Conservation (phyloP, 1,139 yeast species). For the Blastobotrys serpentis region DNA sequence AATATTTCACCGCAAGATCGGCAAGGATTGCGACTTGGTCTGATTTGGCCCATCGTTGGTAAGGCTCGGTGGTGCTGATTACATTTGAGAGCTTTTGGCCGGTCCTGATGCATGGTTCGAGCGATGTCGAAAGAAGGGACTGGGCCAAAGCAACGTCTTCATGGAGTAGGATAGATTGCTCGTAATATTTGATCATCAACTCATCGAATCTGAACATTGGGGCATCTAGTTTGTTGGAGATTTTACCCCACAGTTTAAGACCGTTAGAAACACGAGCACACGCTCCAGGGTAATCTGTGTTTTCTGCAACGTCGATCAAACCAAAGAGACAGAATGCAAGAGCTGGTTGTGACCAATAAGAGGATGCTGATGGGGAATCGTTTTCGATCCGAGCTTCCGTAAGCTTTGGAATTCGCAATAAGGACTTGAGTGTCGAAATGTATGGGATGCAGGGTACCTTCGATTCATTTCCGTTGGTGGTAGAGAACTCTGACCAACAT, state of each 20-base stretch:
- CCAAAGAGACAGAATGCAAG: constrained; percentile 33
- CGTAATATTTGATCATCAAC: constrained; percentile 1
- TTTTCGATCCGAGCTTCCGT: constrained; percentile 21
- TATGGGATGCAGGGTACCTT: constrained; percentile 32
- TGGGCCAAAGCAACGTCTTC: constrained; percentile 8
- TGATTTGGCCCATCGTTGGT: constrained; percentile 1
- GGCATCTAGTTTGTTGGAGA: background rate
- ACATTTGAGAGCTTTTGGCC: background rate
- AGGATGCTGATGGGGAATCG: background rate
- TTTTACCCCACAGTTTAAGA: constrained; percentile 2
- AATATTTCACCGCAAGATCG: background rate
- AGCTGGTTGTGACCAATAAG: constrained; percentile 31
- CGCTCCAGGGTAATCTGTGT: background rate
- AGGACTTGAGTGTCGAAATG: constrained; percentile 34
- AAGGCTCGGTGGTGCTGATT: background rate
- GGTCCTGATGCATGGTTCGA: background rate
- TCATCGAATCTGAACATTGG: background rate
- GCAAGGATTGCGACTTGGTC: background rate
- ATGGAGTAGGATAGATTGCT: constrained; percentile 5
- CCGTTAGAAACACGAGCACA: constrained; percentile 3
- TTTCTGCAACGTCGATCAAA: constrained; percentile 30
- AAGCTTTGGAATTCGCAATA: constrained; percentile 36
- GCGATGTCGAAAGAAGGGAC: background rate
- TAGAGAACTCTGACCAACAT: constrained; percentile 32
- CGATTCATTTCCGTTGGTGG: constrained; percentile 30